A percentile compares a stretch with the other conserved stretches of the same genome.
Evolutionary conservation across 768 basidiomycete genomes (phyloP).

Genomic region (Postia placenta): DNA sequence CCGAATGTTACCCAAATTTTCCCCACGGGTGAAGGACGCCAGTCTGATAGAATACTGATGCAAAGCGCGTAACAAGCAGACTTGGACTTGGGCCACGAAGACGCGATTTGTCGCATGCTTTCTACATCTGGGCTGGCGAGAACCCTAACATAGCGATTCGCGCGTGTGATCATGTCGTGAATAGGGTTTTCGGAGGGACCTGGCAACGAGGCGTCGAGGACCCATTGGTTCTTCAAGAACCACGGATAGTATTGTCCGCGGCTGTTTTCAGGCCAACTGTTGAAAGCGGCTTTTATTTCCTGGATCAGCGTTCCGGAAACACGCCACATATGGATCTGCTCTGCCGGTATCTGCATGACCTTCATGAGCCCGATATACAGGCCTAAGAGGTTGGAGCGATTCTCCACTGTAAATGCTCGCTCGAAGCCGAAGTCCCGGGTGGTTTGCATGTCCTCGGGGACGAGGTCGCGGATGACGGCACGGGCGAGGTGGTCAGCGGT

Average conservation of each 20-base stretch:
- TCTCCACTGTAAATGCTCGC: conserved; percentile 14
- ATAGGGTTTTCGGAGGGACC: conserved; percentile 1
- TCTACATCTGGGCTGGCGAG: background rate
- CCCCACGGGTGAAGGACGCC: background rate
- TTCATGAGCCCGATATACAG: conserved; percentile 27
- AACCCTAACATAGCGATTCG: conserved; percentile 4
- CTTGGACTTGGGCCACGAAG: background rate
- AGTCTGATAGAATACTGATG: background rate
- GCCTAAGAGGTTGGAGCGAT: conserved; percentile 20
- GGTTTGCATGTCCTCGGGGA: conserved; percentile 29
- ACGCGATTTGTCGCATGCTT: too few relatives aligned
- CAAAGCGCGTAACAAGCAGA: background rate
- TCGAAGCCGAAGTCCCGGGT: conserved; percentile 31
- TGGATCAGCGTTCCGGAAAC: conserved; percentile 25
- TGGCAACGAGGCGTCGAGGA: conserved; percentile 18
- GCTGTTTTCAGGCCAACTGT: conserved; percentile 16
- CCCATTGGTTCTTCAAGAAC: conserved; percentile 30
- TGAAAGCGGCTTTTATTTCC: conserved; percentile 27
- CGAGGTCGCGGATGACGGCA: conserved; percentile 18
- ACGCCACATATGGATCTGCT: conserved; percentile 28
- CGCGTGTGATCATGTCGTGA: conserved; percentile 1
- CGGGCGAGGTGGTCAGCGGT: conserved; percentile 28
- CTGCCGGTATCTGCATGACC: conserved; percentile 14
- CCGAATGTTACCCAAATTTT: conserved; percentile 10
- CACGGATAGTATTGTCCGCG: conserved; percentile 29